Evolutionary conservation across 139 green algal species (phyloP).

Genomic region (Chlorella sp.): DNA sequence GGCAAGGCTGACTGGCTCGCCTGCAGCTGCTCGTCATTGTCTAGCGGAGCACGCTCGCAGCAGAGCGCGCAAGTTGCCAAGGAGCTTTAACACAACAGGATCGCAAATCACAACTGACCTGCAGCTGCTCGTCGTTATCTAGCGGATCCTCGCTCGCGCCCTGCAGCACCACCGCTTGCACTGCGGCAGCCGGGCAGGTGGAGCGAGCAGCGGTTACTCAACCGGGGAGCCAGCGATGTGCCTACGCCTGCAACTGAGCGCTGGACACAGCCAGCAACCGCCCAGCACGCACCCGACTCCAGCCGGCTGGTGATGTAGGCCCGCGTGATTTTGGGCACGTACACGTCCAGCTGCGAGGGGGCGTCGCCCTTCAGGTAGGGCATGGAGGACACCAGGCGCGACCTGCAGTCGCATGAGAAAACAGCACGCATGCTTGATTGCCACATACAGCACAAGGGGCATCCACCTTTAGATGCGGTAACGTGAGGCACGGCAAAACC

Average conservation of each 20-base stretch:
- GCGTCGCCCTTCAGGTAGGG: conserved; percentile 95
- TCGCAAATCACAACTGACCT: conserved; percentile 1
- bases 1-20: not conserved
- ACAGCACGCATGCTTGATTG: too few species aligned
- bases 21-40: not conserved
- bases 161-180: conserved; percentile 69
- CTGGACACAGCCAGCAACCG: not conserved
- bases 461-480: too few species aligned
- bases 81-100: not conserved
- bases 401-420: too few species aligned
- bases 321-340: conserved; percentile 92
- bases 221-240: too few species aligned
- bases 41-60: not conserved
- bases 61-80: not conserved
- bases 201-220: not conserved
- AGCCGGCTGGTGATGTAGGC: conserved; percentile 88
- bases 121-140: conserved; percentile 92
- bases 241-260: too few species aligned
- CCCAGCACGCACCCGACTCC: not conserved
- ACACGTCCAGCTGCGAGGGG: conserved; percentile 89
- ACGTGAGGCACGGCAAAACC: too few species aligned
- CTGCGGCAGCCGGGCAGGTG: conserved; percentile 63
- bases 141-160: conserved; percentile 84
- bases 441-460: too few species aligned
- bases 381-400: conserved; percentile 88